Evolutionary conservation across 495 filamentous ascomycete genomes (phyloP).

Genomic region (Lepraria neglecta): DNA sequence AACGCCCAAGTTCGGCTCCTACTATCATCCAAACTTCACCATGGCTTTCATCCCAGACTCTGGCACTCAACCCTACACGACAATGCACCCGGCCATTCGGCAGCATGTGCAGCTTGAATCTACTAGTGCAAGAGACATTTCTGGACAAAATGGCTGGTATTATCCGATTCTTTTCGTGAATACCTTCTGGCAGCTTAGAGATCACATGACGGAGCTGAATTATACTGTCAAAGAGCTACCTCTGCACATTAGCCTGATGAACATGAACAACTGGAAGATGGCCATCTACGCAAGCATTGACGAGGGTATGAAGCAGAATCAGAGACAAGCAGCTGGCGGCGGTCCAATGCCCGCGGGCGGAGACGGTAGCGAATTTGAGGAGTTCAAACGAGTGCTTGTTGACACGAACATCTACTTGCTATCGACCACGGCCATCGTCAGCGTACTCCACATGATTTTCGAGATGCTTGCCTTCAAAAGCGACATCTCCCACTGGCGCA

Average conservation of each 20-base stretch:
- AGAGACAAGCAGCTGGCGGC: slow-evolving; percentile 62
- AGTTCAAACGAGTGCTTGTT: slow-evolving; percentile 88
- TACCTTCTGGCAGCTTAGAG: slow-evolving; percentile 92
- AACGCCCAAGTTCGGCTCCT: slow-evolving; percentile 67
- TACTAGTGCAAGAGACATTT: slow-evolving; percentile 65
- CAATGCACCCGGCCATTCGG: slow-evolving; percentile 64
- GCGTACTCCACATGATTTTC: slow-evolving; percentile 86
- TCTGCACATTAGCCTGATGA: slow-evolving; percentile 75
- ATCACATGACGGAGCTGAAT: slow-evolving; percentile 88
- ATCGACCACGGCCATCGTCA: slow-evolving; percentile 74
- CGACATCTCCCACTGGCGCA: slow-evolving; percentile 94
- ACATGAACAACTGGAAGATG: slow-evolving; percentile 88
- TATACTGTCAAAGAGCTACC: slow-evolving; percentile 80
- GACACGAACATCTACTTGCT: slow-evolving; percentile 93
- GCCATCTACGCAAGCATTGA: slow-evolving; percentile 76
- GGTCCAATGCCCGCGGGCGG: slow-evolving; percentile 57
- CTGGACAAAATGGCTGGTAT: slow-evolving; percentile 91
- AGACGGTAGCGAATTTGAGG: slow-evolving; percentile 82
- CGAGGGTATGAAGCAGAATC: slow-evolving; percentile 73
- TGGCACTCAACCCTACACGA: slow-evolving; percentile 58
- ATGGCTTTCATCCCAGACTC: slow-evolving; percentile 79
- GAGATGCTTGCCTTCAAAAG: slow-evolving; percentile 96
- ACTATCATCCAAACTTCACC: slow-evolving; percentile 94
- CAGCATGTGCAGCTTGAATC: slow-evolving; percentile 72
- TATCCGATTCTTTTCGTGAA: slow-evolving; percentile 89